Percentiles rank a stretch among this genome's conserved stretches.
These are phyloP conservation scores for Phialophora expanda DNA, from an alignment of 2,329 filamentous ascomycete species.

Conservation along the genomic window DNA sequence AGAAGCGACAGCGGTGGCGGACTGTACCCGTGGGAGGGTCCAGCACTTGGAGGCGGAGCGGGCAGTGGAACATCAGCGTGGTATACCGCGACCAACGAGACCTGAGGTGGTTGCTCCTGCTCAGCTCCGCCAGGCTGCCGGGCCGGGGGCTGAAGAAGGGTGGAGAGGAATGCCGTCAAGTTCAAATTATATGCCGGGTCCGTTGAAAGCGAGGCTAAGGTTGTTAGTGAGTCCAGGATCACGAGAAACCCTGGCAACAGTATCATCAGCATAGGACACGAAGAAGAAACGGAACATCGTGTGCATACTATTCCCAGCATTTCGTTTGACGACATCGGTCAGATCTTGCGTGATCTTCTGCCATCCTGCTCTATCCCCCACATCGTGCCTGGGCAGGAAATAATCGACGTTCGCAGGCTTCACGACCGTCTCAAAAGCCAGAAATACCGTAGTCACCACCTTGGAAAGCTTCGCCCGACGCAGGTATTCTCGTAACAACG, in stretches of 20 bases:
- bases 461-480: constrained; percentile 65
- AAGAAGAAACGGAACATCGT: background rate
- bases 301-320: constrained; percentile 28
- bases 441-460: constrained; percentile 50
- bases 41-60: constrained; percentile 21
- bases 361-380: constrained; percentile 49
- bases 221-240: constrained; percentile 35
- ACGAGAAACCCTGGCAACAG: constrained; percentile 27
- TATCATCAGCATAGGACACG: background rate
- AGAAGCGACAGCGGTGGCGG: constrained; percentile 75
- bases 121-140: constrained; percentile 35
- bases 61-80: constrained; percentile 76
- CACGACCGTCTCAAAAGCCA: constrained; percentile 76
- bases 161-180: constrained; percentile 72
- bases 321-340: constrained; percentile 43
- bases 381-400: constrained; percentile 65
- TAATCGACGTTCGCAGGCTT: constrained; percentile 69
- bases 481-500: constrained; percentile 74
- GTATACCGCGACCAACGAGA: constrained; percentile 78
- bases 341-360: constrained; percentile 52
- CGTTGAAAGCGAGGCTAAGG: constrained; percentile 28
- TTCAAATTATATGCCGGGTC: constrained; percentile 48
- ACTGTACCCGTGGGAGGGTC: constrained; percentile 46
- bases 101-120: constrained; percentile 45
- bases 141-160: constrained; percentile 63